These are phyloP conservation scores for Suhomyces emberorum DNA, from an alignment of 805 yeast genomes.

Conservation along the genomic window DNA sequence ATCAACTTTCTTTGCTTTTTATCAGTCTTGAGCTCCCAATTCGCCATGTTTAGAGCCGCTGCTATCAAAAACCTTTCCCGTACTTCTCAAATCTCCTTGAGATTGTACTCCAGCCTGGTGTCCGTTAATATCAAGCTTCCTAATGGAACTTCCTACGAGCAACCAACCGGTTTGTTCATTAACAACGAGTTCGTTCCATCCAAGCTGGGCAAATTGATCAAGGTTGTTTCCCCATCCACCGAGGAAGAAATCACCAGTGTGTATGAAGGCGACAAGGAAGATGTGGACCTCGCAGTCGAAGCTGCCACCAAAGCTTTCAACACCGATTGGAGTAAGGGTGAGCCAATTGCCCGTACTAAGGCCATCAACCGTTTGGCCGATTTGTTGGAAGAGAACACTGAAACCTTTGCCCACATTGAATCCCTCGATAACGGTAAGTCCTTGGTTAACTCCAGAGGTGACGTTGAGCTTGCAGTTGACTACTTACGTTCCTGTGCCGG, in stretches of 20 bases:
- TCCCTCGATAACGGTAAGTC: conserved; percentile 90
- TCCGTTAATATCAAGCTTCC: conserved; percentile 56
- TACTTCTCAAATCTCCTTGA: conserved; percentile 2
- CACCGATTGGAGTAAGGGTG: conserved; percentile 73
- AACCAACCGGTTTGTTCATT: conserved; percentile 88
- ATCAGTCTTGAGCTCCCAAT: too few relatives aligned
- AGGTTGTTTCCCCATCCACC: conserved; percentile 64
- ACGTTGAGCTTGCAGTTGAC: conserved; percentile 64
- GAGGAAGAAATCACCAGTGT: conserved; percentile 67
- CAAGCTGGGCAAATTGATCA: conserved; percentile 53
- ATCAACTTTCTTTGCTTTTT: too few relatives aligned
- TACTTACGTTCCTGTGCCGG: conserved; percentile 86
- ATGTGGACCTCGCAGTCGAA: conserved; percentile 79
- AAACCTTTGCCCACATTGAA: conserved; percentile 75
- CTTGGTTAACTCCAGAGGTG: conserved; percentile 64
- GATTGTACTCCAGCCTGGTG: conserved; percentile 30
- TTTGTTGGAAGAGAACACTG: conserved; percentile 67
- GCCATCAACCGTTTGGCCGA: conserved; percentile 73
- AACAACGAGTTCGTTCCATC: conserved; percentile 76
- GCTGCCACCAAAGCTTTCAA: conserved; percentile 82
- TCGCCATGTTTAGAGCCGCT: background rate
- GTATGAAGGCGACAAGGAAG: conserved; percentile 74
- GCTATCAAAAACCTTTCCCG: background rate
- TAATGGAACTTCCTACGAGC: conserved; percentile 67
- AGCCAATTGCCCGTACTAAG: conserved; percentile 65